A percentile compares a stretch with the other conserved stretches of the same genome.
These are phyloP conservation scores for Themeda triandra DNA, from an alignment of 176 grass and related monocot species.

Conservation along the genomic window DNA sequence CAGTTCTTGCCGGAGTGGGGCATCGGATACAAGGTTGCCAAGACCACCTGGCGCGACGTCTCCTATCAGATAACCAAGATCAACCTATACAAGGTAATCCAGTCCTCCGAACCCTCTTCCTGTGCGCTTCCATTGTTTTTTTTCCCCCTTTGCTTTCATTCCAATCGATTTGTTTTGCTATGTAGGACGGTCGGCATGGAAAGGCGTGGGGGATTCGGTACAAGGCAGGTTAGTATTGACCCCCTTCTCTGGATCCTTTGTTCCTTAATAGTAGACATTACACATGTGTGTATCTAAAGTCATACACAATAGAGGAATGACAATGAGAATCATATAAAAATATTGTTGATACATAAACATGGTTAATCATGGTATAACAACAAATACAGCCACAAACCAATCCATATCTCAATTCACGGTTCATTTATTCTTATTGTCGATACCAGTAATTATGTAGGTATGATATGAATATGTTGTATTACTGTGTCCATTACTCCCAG, in stretches of 20 bases:
- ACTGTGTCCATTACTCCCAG: background rate
- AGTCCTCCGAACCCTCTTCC: background rate
- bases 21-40: conserved; percentile 83
- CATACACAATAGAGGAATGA: background rate
- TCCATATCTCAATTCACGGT: background rate
- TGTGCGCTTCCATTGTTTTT: background rate
- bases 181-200: conserved; percentile 83
- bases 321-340: background rate
- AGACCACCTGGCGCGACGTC: conserved; percentile 87
- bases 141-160: background rate
- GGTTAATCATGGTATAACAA: background rate
- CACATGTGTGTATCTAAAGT: background rate
- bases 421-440: background rate
- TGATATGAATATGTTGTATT: background rate
- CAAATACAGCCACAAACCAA: background rate
- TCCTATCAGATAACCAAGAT: conserved; percentile 91
- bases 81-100: conserved; percentile 86
- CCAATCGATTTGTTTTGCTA: background rate
- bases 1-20: conserved; percentile 91
- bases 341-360: background rate
- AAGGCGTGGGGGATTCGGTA: conserved; percentile 88
- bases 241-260: background rate
- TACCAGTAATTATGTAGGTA: background rate
- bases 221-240: conserved; percentile 61
- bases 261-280: background rate